A percentile compares a stretch with the other conserved stretches of the same genome.
These are phyloP conservation scores for Hypomontagnella submonticulosa DNA, from an alignment of 495 filamentous ascomycete species.

Conservation along the genomic window DNA sequence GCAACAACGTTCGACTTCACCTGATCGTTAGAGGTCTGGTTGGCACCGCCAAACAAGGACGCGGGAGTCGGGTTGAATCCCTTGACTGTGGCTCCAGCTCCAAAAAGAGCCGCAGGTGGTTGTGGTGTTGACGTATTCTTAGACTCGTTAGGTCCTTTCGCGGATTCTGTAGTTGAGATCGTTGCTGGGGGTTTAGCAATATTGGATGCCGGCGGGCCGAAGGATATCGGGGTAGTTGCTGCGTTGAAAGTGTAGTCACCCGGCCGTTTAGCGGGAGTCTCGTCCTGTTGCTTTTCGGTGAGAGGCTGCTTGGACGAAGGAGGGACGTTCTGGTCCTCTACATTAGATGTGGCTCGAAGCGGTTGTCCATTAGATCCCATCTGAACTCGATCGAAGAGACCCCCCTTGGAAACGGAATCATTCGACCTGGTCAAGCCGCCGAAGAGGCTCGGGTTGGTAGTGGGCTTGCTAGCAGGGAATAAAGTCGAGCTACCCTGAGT, in stretches of 20 bases:
- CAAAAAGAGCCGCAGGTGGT: constrained; percentile 32
- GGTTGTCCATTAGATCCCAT: constrained; percentile 50
- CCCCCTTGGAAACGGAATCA: constrained; percentile 55
- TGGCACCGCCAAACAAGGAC: constrained; percentile 30
- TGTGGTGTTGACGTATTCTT: constrained; percentile 16
- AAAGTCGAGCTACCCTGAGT: constrained; percentile 44
- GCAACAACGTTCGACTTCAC: constrained; percentile 20
- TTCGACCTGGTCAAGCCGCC: constrained; percentile 63
- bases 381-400: constrained; percentile 56
- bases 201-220: constrained; percentile 23
- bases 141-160: constrained; percentile 16
- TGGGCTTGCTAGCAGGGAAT: constrained; percentile 39
- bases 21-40: constrained; percentile 17
- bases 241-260: constrained; percentile 50
- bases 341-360: constrained; percentile 48
- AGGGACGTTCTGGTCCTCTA: constrained; percentile 49
- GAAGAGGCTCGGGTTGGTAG: constrained; percentile 60
- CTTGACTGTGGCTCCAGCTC: constrained; percentile 18
- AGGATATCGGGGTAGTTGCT: constrained; percentile 47
- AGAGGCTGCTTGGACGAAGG: constrained; percentile 13
- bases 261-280: constrained; percentile 44
- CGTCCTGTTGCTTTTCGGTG: constrained; percentile 20
- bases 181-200: constrained; percentile 22
- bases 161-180: constrained; percentile 6
- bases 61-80: constrained; percentile 22